Base-by-base conservation (phyloP, 1,139 yeast species). In the Geotrichum phurueaensis region DNA sequence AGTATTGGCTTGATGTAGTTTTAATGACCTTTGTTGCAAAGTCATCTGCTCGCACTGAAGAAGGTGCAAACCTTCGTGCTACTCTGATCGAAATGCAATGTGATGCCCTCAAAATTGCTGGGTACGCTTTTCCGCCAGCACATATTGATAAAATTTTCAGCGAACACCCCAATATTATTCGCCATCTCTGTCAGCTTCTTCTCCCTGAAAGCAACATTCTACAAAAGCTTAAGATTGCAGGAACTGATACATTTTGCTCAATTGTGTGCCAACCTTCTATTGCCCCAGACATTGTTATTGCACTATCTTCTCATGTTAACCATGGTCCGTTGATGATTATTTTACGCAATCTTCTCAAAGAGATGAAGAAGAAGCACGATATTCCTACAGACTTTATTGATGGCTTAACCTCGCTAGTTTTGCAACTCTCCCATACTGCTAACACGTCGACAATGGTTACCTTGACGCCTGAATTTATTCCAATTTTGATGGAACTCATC, bases 251-350 rank as follows among this genome's bases (percentile, higher is more conserved):
- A 0, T 78, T 92, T 63, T 89, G 89, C 64, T 83, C 86, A 63
- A 83, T 90, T 18, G 83, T 96, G 1, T 77, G 82, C 53, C 86
- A 85, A 68, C 83, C 84, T 57, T 81, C 81, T 2, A 87, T 92
- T 82, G 86, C 94, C 25, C 80, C 86, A 54, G 97, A 92, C 65
- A 79, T 92, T 45, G 79, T 91, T 60, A 79, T 90, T 63, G 84
- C 90, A n/a, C 75, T 91, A 67, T 90, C 95, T n/a, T 97, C 95
- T 4, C 90, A 90, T 69, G 91, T 92, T 47, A 85, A 85, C 62
- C 97, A 92, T 72, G 98, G 98, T 0, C 75, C 85, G 7, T 70
- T 92, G 52, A 89, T 87, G 75, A 92, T 89, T 68, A 81, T 86
- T 54, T 73, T 92, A 50, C 81, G 95, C 64, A 78, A 78, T 57